Percentiles rank a stretch among this genome's conserved stretches.
phyloP scores from a whole-genome alignment of 495 filamentous ascomycete species.

The Aspergillus homomorphus region DNA sequence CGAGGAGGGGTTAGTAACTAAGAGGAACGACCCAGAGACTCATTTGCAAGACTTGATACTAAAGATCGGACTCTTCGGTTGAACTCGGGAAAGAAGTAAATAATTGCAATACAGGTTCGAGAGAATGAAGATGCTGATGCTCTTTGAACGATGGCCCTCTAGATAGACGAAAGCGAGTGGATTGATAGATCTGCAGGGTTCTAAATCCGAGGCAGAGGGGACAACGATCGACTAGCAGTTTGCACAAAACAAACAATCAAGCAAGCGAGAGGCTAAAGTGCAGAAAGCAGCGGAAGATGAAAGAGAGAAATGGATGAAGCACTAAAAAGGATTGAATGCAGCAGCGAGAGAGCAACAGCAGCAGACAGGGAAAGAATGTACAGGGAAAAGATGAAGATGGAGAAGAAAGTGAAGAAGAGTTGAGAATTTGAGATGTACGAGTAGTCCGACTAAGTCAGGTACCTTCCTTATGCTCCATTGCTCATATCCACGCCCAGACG shows the following conservation, averaged over 20 bases:
- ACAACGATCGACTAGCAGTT: constrained; percentile 8
- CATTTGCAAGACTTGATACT: constrained; percentile 19
- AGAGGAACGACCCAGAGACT: not conserved
- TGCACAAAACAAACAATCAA: constrained; percentile 14
- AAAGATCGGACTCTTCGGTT: not conserved
- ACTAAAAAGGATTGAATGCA: constrained; percentile 10
- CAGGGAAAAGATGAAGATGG: constrained; percentile 12
- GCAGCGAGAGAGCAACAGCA: not conserved
- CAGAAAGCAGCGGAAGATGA: not conserved
- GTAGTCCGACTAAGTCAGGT: too few relatives aligned
- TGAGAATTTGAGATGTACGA: constrained; percentile 5
- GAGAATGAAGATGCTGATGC: too few relatives aligned
- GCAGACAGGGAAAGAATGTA: constrained; percentile 11
- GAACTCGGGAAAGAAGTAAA: not conserved
- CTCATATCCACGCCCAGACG: not conserved
- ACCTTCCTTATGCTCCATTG: too few relatives aligned
- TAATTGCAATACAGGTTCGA: not conserved
- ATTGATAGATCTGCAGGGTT: constrained; percentile 6
- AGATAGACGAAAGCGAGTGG: not conserved
- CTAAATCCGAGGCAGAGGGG: constrained; percentile 2
- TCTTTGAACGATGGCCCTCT: not conserved
- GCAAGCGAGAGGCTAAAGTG: constrained; percentile 3
- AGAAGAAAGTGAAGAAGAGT: too few relatives aligned
- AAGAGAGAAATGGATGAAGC: too few relatives aligned
- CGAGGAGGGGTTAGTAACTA: constrained; percentile 23